phyloP scores from a whole-genome alignment of 1,284 basidiomycete species.

The Apiotrichum porosum region DNA sequence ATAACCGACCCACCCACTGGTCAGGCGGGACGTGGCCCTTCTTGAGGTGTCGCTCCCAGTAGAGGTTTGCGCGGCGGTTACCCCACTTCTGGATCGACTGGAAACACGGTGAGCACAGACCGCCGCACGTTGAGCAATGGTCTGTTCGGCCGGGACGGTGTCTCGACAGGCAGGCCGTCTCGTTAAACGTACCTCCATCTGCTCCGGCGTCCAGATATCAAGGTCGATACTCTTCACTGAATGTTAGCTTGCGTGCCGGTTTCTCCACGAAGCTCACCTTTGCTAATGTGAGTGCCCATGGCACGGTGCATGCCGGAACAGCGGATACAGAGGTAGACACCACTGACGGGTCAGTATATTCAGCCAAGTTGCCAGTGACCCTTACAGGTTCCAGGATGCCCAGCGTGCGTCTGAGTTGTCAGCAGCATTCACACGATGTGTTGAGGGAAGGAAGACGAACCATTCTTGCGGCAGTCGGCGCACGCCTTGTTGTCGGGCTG shows the following conservation, averaged over 20 bases:
- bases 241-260: not conserved
- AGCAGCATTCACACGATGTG: not conserved
- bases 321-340: slow-evolving; percentile 90
- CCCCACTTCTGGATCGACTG: slow-evolving; percentile 87
- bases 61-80: slow-evolving; percentile 82
- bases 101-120: no score
- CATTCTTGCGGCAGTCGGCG: slow-evolving; percentile 89
- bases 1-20: slow-evolving; percentile 61
- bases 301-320: slow-evolving; percentile 98
- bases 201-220: slow-evolving; percentile 95
- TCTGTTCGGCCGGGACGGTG: no score
- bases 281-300: slow-evolving; percentile 97
- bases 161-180: not conserved
- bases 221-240: slow-evolving; percentile 93
- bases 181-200: slow-evolving; percentile 71
- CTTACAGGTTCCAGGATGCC: slow-evolving; percentile 95
- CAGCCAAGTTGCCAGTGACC: not conserved
- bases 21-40: slow-evolving; percentile 88
- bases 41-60: slow-evolving; percentile 97
- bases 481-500: slow-evolving; percentile 88
- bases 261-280: slow-evolving; percentile 44
- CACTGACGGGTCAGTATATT: slow-evolving; percentile 52
- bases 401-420: slow-evolving; percentile 75
- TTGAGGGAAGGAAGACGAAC: no score
- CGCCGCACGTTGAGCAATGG: slow-evolving; percentile 3